Conservation (phyloP, 2,329 filamentous ascomycete species). For the Penicillium sp. region DNA sequence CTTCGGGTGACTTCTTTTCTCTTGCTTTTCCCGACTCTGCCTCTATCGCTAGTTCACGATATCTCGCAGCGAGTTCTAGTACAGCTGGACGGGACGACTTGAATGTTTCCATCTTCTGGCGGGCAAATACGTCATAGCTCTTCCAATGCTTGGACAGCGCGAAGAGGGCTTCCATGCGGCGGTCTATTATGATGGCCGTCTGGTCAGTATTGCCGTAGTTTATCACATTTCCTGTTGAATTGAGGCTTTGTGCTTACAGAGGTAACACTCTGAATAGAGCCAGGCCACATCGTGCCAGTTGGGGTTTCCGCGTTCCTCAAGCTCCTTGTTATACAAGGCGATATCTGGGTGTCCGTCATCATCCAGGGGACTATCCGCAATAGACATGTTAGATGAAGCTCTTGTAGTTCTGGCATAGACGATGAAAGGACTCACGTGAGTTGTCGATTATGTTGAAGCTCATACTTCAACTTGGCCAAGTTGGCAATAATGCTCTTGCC, state of each 20-base stretch:
- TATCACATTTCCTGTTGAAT: not conserved
- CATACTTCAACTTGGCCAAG: slow-evolving; percentile 84
- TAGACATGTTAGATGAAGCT: not conserved
- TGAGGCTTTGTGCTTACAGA: slow-evolving; percentile 52
- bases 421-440: slow-evolving; percentile 1
- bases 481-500: slow-evolving; percentile 83
- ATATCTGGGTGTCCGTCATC: slow-evolving; percentile 79
- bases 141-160: slow-evolving; percentile 78
- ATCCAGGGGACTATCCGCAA: slow-evolving; percentile 59
- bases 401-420: not conserved
- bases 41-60: slow-evolving; percentile 70
- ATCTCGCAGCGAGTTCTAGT: slow-evolving; percentile 75
- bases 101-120: slow-evolving; percentile 90
- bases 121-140: slow-evolving; percentile 81
- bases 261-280: slow-evolving; percentile 92
- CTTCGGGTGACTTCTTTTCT: slow-evolving; percentile 35
- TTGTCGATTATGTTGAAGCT: slow-evolving; percentile 68
- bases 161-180: slow-evolving; percentile 80
- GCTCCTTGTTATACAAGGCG: slow-evolving; percentile 78
- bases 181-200: slow-evolving; percentile 41
- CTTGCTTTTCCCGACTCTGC: slow-evolving; percentile 57
- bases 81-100: slow-evolving; percentile 85
- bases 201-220: slow-evolving; percentile 22
- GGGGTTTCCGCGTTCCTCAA: slow-evolving; percentile 69
- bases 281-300: slow-evolving; percentile 84